Evolutionary conservation across 192 early-diverging fungal genomes (phyloP), one percentile per base, ranked within the genome.

Genomic region (Coemansia sp.): DNA sequence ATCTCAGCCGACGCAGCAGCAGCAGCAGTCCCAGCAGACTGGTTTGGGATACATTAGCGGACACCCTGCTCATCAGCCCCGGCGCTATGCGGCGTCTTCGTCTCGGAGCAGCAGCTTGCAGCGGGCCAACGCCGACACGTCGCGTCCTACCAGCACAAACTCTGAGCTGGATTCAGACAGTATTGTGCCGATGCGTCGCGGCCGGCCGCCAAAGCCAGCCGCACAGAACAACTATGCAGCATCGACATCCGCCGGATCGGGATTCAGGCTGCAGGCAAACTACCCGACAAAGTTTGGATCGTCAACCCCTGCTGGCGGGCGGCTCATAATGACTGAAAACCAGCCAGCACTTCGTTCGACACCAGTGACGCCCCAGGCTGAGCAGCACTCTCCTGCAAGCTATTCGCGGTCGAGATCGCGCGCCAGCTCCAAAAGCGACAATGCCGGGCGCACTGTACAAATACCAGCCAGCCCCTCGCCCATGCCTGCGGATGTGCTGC

Each of bases 171-270:
- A 71, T 46, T 64, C 61, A 24, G 65, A 56, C 29, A 66, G 65
- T 21, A 84, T 90, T 56, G 80, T 82, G 30, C 92, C 93, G 0
- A 97, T 97, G 95, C 85, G 95, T 3, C 85, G 95, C 32, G 95
- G 95, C 30, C 82, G 95, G 6, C 94, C 94, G n/a, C 77, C 82
- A 10, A 71, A 60, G 14, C 56, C 49, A 25, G 38, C 29, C 40
- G 18, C 22, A 14, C 54, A 64, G 27, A 56, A 29, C 54, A 29
- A 25, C 32, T 40, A 33, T 23, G 21, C 24, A 8, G 3, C 42
- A 25, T 57, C 55, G 16, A 3, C 42, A 25, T 57, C 55, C 18
- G 22, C 23, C 29, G 30, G 56, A 21, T 43, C 56, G 12, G 44
- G 42, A 12, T 38, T 58, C 43, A 45, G 45, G 43, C 18, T 24